phyloP scores from a whole-genome alignment of 805 yeast genomes.

The Metschnikowia peoriensis region DNA sequence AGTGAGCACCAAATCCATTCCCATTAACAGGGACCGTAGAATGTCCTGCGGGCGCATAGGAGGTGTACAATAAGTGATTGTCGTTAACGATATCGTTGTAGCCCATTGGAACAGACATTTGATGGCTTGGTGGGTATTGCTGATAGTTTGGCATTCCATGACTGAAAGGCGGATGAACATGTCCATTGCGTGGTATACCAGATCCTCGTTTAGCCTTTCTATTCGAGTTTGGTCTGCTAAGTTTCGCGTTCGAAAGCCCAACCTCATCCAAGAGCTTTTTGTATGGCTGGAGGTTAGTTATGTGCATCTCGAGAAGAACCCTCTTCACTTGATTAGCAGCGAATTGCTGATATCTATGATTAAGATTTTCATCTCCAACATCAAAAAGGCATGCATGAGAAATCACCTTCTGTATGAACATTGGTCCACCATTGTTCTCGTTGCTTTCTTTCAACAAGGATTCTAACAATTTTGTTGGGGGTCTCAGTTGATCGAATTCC shows the following conservation, averaged over 20 bases:
- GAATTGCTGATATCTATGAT: slow-evolving; percentile 46
- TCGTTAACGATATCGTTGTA: not conserved
- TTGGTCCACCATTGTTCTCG: slow-evolving; percentile 51
- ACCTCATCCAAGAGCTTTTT: slow-evolving; percentile 90
- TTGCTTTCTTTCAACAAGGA: slow-evolving; percentile 62
- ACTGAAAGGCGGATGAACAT: not conserved
- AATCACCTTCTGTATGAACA: slow-evolving; percentile 73
- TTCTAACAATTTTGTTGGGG: slow-evolving; percentile 50
- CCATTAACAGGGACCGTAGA: not conserved
- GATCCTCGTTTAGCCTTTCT: slow-evolving; percentile 23
- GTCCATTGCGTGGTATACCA: slow-evolving; percentile 4
- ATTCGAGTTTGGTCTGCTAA: slow-evolving; percentile 27
- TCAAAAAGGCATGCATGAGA: slow-evolving; percentile 61
- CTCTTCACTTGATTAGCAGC: slow-evolving; percentile 61
- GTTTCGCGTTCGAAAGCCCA: slow-evolving; percentile 52
- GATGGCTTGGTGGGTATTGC: not conserved
- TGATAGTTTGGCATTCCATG: not conserved
- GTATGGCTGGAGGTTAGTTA: slow-evolving; percentile 63
- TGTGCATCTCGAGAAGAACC: slow-evolving; percentile 57
- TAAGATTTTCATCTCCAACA: slow-evolving; percentile 19
- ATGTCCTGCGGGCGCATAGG: not conserved
- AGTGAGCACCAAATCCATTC: not conserved
- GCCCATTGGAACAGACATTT: slow-evolving; percentile 2
- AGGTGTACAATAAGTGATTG: not conserved
- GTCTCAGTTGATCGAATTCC: slow-evolving; percentile 20